phyloP scores from a whole-genome alignment of 2,329 filamentous ascomycete species.

The Diaporthe citri region DNA sequence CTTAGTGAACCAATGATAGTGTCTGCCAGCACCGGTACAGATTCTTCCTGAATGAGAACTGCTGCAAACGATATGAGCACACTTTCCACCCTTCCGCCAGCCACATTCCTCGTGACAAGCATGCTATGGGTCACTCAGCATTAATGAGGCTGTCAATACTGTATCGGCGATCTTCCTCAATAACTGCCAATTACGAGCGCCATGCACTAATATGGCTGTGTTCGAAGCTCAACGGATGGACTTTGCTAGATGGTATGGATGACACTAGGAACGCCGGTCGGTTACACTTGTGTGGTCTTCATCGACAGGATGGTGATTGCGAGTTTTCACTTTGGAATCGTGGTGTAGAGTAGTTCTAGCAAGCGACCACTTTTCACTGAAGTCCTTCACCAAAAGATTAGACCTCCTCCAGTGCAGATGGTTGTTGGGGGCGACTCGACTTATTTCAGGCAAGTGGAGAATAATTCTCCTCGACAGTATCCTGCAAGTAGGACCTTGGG shows the following conservation, averaged over 20 bases:
- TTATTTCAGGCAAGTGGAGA: not conserved
- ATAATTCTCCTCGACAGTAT: no score
- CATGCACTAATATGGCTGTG: not conserved
- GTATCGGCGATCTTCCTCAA: not conserved
- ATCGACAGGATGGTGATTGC: no score
- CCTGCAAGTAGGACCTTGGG: no score
- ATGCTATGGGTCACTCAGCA: not conserved
- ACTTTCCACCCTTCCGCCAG: not conserved
- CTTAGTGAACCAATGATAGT: not conserved
- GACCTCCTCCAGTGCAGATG: not conserved
- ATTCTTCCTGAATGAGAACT: no score
- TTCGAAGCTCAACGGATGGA: not conserved
- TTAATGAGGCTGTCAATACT: not conserved
- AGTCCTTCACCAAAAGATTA: not conserved
- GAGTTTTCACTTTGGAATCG: not conserved
- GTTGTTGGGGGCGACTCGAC: no score
- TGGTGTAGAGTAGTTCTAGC: not conserved
- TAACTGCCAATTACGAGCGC: not conserved
- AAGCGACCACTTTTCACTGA: not conserved
- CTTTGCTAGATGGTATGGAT: not conserved
- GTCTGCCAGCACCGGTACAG: not conserved
- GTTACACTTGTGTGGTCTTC: not conserved
- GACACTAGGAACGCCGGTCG: no score
- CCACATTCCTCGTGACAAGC: not conserved
- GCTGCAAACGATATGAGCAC: not conserved